Evolutionary conservation across 1,139 yeast species (phyloP).

Genomic region (Hansenula lynferdii): DNA sequence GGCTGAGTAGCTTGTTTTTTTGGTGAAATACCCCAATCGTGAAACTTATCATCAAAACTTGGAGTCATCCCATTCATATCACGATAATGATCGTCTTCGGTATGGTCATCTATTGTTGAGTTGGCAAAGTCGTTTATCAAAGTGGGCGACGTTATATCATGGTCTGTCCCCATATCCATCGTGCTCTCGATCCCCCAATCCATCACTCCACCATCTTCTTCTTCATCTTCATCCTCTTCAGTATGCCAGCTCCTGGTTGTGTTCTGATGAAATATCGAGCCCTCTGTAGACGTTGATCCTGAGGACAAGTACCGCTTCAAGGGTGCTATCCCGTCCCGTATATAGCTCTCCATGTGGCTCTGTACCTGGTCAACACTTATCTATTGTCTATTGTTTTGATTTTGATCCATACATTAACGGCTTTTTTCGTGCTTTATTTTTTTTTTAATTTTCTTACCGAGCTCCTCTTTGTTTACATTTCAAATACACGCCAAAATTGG

Average conservation of each 20-base stretch:
- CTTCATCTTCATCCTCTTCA: too few species aligned
- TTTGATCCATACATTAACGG: too few species aligned
- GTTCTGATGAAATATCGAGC: too few species aligned
- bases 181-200: slow-evolving; percentile 22
- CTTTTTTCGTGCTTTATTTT: too few species aligned
- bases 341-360: slow-evolving; percentile 1
- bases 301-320: slow-evolving; percentile 1
- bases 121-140: slow-evolving; percentile 15
- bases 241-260: too few species aligned
- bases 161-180: slow-evolving; percentile 4
- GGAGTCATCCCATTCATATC: slow-evolving; percentile 1
- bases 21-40: slow-evolving; percentile 16
- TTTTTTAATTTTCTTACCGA: background rate
- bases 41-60: slow-evolving; percentile 6
- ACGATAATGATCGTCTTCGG: background rate
- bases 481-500: background rate
- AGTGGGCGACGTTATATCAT: slow-evolving; percentile 19
- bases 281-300: background rate
- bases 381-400: background rate
- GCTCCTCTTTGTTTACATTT: background rate
- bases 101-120: slow-evolving; percentile 5
- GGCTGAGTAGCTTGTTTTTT: background rate
- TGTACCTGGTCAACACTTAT: too few species aligned
- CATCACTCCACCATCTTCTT: background rate
- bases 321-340: slow-evolving; percentile 1